Conservation (phyloP, 2,329 filamentous ascomycete genomes). For the Ascochyta fabae region DNA sequence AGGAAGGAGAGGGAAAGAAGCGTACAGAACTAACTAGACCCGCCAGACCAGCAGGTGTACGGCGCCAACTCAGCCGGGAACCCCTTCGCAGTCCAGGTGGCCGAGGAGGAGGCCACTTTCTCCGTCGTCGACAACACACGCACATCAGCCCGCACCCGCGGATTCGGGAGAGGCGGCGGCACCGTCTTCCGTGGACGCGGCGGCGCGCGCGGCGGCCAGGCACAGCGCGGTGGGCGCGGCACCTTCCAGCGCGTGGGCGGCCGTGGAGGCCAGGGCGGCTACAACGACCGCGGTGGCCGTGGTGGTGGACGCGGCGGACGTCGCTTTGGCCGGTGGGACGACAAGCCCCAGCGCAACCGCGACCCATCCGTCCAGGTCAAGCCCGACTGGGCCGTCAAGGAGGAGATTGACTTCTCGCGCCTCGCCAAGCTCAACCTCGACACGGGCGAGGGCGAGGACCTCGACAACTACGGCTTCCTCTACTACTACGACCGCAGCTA, state of each 20-base stretch:
- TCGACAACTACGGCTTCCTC: conserved; percentile 95
- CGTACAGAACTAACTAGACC: conserved; percentile 22
- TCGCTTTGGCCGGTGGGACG: conserved; percentile 97
- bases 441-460: conserved; percentile 90
- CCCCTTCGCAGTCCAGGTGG: conserved; percentile 84
- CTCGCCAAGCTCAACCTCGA: conserved; percentile 95
- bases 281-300: conserved; percentile 72
- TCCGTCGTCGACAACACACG: conserved; percentile 96
- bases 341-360: conserved; percentile 95
- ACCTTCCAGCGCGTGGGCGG: conserved; percentile 76
- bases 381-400: conserved; percentile 91
- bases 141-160: conserved; percentile 80
- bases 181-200: conserved; percentile 86
- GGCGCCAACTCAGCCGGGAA: conserved; percentile 81
- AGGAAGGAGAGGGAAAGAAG: background rate
- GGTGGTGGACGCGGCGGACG: conserved; percentile 77
- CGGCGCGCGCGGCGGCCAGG: conserved; percentile 75
- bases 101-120: conserved; percentile 96
- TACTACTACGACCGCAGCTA: conserved; percentile 97
- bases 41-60: conserved; percentile 91
- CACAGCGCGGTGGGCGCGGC: conserved; percentile 73
- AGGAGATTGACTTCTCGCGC: conserved; percentile 98
- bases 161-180: conserved; percentile 83
- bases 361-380: conserved; percentile 97
- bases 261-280: conserved; percentile 68